Evolutionary conservation across 441 rosid genomes (phyloP), one percentile per base, ranked within the genome.

Genomic region (Viola pubescens): DNA sequence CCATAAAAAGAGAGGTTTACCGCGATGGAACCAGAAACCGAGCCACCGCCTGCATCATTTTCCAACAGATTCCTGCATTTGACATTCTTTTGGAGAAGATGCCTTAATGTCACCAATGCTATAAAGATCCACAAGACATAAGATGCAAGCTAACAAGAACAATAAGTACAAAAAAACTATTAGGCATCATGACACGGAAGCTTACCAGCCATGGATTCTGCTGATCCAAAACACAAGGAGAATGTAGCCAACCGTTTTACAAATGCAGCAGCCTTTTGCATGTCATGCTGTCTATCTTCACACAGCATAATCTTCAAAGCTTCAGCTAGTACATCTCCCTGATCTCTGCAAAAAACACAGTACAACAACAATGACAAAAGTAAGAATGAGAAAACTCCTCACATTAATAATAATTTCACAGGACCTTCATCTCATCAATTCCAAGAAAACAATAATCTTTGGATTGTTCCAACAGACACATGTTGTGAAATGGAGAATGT

Each of bases 31-130:
- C 99, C 97, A 1, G 96, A 86, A 56, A 88, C 89, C n/a, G 99
- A 94, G 75, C 97, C 99, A 49, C 99, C 97, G 40, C 97, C 96
- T 52, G 94, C 87, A 81, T 94, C 97, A 69, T 90, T 94, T 81
- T 90, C 99, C 72, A 94, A 73, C 51, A 94, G 78, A 74, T 90
- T 82, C 68, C 97, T 79, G 77, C 97, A 90, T 74, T 94, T 90
- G 11, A 80, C 77, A 63, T 94, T 94, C 73, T 75, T 94, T 65
- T 73, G 88, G 62, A 94, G 95, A 48, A 94, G 89, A 73, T 60
- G 80, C 69, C 81, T 90, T 73, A 88, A 55, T 10, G 97, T 94
- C 65, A 86, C 94, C 76, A 94, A 71, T 42, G 94, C 97, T 94
- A 80, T 68, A 73, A 38, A 39, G 54, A 10, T 57, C n/a, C 8